Conservation (phyloP, 1,139 yeast species). For the Candida dubliniensis region DNA sequence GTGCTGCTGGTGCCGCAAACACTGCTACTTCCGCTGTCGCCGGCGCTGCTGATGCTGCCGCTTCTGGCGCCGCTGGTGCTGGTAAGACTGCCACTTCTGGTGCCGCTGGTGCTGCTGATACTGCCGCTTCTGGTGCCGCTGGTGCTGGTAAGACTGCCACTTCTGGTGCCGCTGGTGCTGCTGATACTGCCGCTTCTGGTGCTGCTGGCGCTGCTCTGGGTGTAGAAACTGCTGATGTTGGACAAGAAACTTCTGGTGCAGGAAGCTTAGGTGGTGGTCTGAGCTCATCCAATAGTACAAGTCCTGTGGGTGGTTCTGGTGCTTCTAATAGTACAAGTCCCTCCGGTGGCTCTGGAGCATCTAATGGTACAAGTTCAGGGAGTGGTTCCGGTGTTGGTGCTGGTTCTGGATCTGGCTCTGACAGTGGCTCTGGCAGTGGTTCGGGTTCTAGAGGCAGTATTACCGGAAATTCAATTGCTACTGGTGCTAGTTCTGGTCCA, state of each 20-base stretch:
- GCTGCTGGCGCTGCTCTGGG: constrained; percentile 6
- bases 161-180: constrained; percentile 6
- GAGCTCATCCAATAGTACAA: constrained; percentile 1
- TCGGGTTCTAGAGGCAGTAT: neutral
- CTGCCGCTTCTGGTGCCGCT: no score
- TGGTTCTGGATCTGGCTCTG: constrained; percentile 1
- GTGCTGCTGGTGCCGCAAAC: constrained; percentile 2
- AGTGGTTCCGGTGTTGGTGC: neutral
- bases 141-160: constrained; percentile 2
- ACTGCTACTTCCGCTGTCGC: constrained; percentile 3
- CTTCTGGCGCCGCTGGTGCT: constrained; percentile 4
- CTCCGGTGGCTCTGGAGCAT: neutral
- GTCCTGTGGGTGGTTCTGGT: constrained; percentile 1
- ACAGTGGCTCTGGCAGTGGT: neutral
- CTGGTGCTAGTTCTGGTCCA: constrained; percentile 2
- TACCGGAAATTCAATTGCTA: constrained; percentile 1
- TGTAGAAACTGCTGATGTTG: neutral
- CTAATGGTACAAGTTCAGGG: neutral
- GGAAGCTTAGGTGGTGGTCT: neutral
- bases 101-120: constrained; percentile 2
- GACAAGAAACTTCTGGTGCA: neutral
- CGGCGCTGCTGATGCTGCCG: constrained; percentile 6
- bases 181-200: constrained; percentile 1
- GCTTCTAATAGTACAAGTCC: neutral
- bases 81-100: constrained; percentile 3